Evolutionary conservation across 2,329 filamentous ascomycete species (phyloP).

Genomic region (Nakataea oryzae): DNA sequence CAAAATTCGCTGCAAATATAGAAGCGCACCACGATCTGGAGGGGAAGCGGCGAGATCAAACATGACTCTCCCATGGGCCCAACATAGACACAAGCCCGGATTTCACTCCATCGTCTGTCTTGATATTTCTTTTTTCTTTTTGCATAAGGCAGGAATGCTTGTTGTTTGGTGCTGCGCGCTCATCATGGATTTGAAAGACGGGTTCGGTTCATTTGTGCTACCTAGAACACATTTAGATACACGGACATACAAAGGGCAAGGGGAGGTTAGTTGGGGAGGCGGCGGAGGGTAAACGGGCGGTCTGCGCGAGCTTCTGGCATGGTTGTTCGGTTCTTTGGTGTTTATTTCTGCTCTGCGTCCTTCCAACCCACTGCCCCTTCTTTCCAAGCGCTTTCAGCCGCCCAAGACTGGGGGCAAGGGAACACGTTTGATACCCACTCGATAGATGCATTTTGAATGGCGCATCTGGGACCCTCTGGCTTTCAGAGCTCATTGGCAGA

Average conservation of each 20-base stretch:
- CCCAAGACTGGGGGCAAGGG: not conserved
- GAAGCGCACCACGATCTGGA: not conserved
- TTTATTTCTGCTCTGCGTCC: not conserved
- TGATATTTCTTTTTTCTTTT: not conserved
- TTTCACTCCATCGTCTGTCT: not conserved
- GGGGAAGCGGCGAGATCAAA: not conserved
- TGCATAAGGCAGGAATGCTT: not conserved
- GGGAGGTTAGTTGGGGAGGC: not conserved
- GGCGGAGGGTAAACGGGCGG: not conserved
- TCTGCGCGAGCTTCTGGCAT: not conserved
- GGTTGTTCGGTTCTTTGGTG: not conserved
- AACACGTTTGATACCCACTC: conserved; percentile 3
- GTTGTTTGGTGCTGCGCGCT: not conserved
- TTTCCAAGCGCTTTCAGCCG: not conserved
- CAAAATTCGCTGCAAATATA: too few species aligned
- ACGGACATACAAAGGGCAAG: not conserved
- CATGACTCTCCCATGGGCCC: not conserved
- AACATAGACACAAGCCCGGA: not conserved
- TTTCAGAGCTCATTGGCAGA: not conserved
- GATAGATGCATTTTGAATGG: conserved; percentile 1
- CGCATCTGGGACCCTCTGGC: not conserved
- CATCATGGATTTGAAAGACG: not conserved
- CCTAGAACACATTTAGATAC: not conserved
- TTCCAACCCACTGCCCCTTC: not conserved
- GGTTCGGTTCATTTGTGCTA: not conserved